phyloP scores from a whole-genome alignment of 2,329 filamentous ascomycete species.

The Alternaria sp. region DNA sequence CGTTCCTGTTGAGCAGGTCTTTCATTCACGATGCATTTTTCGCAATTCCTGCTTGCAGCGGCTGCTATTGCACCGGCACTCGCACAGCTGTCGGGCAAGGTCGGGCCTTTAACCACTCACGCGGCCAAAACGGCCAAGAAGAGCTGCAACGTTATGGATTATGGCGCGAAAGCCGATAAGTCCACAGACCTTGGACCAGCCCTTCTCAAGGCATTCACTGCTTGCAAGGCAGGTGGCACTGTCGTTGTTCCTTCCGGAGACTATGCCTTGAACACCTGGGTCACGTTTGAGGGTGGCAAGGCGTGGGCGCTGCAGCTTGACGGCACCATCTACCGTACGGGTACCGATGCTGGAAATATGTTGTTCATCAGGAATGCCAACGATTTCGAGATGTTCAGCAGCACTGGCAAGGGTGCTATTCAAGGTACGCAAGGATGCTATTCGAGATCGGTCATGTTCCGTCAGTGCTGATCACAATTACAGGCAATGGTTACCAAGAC shows the following conservation, averaged over 20 bases:
- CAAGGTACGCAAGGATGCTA: constrained; percentile 46
- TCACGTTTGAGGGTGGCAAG: constrained; percentile 54
- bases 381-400: constrained; percentile 63
- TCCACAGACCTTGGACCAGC: constrained; percentile 59
- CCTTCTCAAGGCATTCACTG: constrained; percentile 56
- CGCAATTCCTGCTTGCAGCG: constrained; percentile 26
- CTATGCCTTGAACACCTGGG: constrained; percentile 59
- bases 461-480: neutral
- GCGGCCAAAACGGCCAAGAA: constrained; percentile 55
- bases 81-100: constrained; percentile 43
- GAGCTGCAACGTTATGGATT: constrained; percentile 60
- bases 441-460: neutral
- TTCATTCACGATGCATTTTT: constrained; percentile 31
- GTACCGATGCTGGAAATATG: constrained; percentile 60
- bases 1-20: constrained; percentile 33
- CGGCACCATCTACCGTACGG: constrained; percentile 60
- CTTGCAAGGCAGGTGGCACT: constrained; percentile 58
- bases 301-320: constrained; percentile 61
- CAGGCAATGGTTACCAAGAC: constrained; percentile 57
- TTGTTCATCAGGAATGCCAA: constrained; percentile 57
- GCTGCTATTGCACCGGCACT: constrained; percentile 25
- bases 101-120: constrained; percentile 40
- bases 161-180: constrained; percentile 59
- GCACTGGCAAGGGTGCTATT: constrained; percentile 58
- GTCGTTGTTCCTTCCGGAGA: constrained; percentile 58